phyloP scores from a whole-genome alignment of 2,329 filamentous ascomycete species.

The Monosporascus sp. region DNA sequence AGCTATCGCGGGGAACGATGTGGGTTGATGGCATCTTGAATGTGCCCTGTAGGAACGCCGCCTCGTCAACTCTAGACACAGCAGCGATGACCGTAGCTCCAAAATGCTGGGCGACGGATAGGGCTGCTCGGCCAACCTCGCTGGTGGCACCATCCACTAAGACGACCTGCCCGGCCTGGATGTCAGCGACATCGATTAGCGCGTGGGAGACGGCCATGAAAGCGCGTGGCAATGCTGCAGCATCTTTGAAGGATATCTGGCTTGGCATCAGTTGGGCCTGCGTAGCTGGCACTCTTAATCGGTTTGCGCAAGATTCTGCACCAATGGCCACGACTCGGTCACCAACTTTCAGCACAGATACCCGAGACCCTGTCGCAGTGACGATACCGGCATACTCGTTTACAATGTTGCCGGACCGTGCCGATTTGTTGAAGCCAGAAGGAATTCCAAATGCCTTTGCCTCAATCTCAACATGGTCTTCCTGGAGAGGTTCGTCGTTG shows the following conservation, averaged over 20 bases:
- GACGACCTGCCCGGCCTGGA: constrained; percentile 12
- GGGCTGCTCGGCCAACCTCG: constrained; percentile 11
- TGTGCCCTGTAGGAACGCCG: neutral
- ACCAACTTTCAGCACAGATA: neutral
- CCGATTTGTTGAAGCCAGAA: neutral
- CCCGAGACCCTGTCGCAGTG: neutral
- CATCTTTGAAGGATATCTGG: neutral
- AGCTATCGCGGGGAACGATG: constrained; percentile 3
- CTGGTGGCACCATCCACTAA: constrained; percentile 15
- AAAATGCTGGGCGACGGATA: constrained; percentile 10
- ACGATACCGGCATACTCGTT: neutral
- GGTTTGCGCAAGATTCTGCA: neutral
- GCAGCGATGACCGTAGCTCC: constrained; percentile 11
- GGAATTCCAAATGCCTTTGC: constrained; percentile 6
- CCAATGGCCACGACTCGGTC: neutral
- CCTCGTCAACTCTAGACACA: constrained; percentile 1
- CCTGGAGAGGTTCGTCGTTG: constrained; percentile 2
- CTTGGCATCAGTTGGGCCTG: neutral
- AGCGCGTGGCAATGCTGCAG: neutral
- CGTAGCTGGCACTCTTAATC: neutral
- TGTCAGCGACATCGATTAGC: constrained; percentile 12
- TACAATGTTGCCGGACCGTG: constrained; percentile 2
- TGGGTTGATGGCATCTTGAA: constrained; percentile 1
- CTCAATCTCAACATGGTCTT: constrained; percentile 8
- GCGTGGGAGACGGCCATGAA: constrained; percentile 1